phyloP scores from a whole-genome alignment of 306 rosid species.

The Trifolium fragiferum region DNA sequence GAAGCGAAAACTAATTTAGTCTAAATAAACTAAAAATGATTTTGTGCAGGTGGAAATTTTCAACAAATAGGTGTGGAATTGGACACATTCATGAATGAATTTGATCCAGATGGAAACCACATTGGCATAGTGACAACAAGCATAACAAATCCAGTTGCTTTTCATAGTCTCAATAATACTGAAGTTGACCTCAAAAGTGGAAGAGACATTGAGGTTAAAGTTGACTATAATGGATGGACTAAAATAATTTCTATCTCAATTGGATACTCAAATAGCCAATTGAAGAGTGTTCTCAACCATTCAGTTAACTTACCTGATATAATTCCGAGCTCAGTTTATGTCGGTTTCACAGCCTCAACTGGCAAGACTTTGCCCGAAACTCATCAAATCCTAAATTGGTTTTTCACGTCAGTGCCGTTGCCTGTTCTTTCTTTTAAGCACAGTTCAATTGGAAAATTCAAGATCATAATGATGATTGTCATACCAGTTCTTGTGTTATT shows the following conservation, averaged over 20 bases:
- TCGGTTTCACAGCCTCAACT: constrained; percentile 65
- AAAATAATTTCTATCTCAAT: constrained; percentile 46
- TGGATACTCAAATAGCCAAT: constrained; percentile 45
- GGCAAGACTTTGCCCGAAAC: constrained; percentile 46
- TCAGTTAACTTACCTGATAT: constrained; percentile 42
- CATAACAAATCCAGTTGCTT: constrained; percentile 48
- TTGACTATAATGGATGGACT: constrained; percentile 56
- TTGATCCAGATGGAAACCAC: constrained; percentile 64
- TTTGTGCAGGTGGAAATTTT: constrained; percentile 46
- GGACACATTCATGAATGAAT: constrained; percentile 61
- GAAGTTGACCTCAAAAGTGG: constrained; percentile 61
- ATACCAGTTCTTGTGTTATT: constrained; percentile 39
- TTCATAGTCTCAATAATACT: constrained; percentile 45
- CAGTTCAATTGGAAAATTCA: constrained; percentile 22
- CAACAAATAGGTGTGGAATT: constrained; percentile 60
- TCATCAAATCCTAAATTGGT: constrained; percentile 57
- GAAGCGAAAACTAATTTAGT: neutral
- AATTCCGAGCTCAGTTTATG: constrained; percentile 53
- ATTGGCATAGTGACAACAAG: constrained; percentile 57
- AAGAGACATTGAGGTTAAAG: constrained; percentile 48
- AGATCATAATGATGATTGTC: constrained; percentile 36
- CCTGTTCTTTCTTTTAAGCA: constrained; percentile 32
- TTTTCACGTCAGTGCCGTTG: constrained; percentile 58
- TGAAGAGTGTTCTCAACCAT: constrained; percentile 49
- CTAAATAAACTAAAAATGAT: constrained; percentile 2